These are phyloP conservation scores for Blastobotrys ciferrii DNA, from an alignment of 1,139 yeast genomes.

Conservation along the genomic window DNA sequence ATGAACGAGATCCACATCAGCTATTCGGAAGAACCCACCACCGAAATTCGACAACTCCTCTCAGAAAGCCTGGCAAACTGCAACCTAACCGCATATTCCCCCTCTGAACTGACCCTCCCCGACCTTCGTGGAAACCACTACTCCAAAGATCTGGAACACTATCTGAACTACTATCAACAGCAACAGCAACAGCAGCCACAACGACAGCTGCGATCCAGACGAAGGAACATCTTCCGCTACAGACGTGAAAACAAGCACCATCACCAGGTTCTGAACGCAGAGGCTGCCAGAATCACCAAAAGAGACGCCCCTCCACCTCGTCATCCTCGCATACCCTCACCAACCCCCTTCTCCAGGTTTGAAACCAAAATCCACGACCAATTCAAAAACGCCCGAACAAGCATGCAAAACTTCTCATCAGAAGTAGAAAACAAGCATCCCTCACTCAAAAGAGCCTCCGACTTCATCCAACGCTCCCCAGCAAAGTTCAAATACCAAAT, in stretches of 20 bases:
- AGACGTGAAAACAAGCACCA: neutral
- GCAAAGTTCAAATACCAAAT: slow-evolving; percentile 1
- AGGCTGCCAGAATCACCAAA: neutral
- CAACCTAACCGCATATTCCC: slow-evolving; percentile 4
- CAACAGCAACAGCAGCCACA: neutral
- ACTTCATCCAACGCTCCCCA: slow-evolving; percentile 5
- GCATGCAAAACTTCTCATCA: neutral
- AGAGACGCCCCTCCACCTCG: neutral
- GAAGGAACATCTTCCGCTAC: neutral
- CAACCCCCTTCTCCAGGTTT: neutral
- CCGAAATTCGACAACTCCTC: slow-evolving; percentile 2
- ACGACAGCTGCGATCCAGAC: neutral
- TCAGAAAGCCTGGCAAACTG: slow-evolving; percentile 2
- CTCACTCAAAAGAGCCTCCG: neutral
- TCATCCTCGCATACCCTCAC: neutral
- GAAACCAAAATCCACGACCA: slow-evolving; percentile 4
- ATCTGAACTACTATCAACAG: neutral
- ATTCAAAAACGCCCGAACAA: neutral
- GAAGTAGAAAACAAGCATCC: slow-evolving; percentile 1
- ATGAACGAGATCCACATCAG: slow-evolving; percentile 6
- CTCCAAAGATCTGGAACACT: neutral
- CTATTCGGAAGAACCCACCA: slow-evolving; percentile 1
- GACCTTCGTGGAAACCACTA: neutral
- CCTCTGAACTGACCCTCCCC: neutral
- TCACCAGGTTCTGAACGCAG: neutral